Base-by-base conservation (phyloP, 2,329 filamentous ascomycete genomes). In the Calonectria fujianensis region DNA sequence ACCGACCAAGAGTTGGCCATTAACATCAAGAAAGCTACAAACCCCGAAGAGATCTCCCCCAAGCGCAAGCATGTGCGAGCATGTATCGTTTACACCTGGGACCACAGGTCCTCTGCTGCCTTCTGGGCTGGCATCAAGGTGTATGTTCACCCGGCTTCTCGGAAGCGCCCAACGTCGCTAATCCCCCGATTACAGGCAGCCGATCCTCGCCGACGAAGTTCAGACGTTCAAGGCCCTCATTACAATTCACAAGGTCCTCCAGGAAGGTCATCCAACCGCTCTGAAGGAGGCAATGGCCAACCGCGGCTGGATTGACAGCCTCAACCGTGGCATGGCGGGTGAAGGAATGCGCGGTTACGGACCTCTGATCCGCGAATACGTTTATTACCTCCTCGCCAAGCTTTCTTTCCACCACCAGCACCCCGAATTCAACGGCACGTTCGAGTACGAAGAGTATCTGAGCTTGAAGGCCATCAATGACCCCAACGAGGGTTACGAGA, bases 61-160 rank as follows among this genome's bases (percentile, higher is more conserved):
- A 93, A 93, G 85, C 90, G 92, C 82, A 99, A 99, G 88, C 97
- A 99, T 94, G 97, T 99, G 73, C 95, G 97, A 83, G 96, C 94
- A 85, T 98, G 95, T 84, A 99, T 99, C 82, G 96, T 99, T 59
- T 98, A 98, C 86, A 98, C 96, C 74, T 99, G 97, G 97, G 97
- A 99, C 87, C 96, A 99, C 89, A 97, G 98, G 88, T 98, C 94
- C 78, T 98, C 96, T 52, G 90, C 93, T 84, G 95, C 96, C 83
- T 99, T 99, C 86, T 99, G 97, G 97, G 93, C 95, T 72, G 96
- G 96, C 84, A 97, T 99, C 91, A 99, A 99, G 92, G 96, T 98
- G 94, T 97, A 91, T 80, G 94, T 90, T 88, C 68, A 70, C 65
- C 32, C 45, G 54, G 75, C 72, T 41, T 66, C 63, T 54, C 64